Conservation (phyloP, 225 moss, liverwort and hornwort species). For the Anthoceros angustus region DNA sequence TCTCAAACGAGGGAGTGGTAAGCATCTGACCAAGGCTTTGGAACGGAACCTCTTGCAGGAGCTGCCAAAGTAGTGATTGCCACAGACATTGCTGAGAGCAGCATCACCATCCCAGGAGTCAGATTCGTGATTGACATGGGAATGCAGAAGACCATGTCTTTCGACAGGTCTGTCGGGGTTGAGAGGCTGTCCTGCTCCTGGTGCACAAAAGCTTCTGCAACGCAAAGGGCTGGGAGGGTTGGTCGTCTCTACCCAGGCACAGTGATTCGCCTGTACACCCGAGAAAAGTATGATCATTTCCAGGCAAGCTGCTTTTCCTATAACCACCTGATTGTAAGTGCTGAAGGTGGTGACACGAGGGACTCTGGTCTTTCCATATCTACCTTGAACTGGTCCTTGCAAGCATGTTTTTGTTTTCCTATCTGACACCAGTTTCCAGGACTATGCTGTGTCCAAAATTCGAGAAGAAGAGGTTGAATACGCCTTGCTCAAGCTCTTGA, state of each 20-base stretch:
- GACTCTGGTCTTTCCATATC: too few relatives aligned
- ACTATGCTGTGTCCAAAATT: not conserved
- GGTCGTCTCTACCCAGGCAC: constrained; percentile 15
- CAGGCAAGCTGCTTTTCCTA: not conserved
- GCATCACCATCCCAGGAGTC: constrained; percentile 15
- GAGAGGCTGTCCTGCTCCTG: constrained; percentile 8
- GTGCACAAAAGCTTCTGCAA: constrained; percentile 18
- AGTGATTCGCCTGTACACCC: constrained; percentile 14
- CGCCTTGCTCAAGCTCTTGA: not conserved
- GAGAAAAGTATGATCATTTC: constrained; percentile 7
- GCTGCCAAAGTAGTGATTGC: constrained; percentile 11
- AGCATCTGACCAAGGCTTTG: not conserved
- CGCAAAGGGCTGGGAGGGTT: constrained; percentile 17
- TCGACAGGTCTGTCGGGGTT: not conserved
- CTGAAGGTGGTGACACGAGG: too few relatives aligned
- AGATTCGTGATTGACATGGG: constrained; percentile 18
- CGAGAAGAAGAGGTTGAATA: not conserved
- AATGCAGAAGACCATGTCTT: not conserved
- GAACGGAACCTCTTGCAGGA: not conserved
- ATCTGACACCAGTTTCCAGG: too few relatives aligned
- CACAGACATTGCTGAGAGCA: constrained; percentile 19
- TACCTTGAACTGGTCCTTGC: too few relatives aligned
- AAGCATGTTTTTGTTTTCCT: too few relatives aligned
- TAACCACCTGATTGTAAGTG: not conserved
- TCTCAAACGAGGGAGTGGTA: too few relatives aligned